phyloP scores from a whole-genome alignment of 2,329 filamentous ascomycete genomes.

The Colletotrichum lini region DNA sequence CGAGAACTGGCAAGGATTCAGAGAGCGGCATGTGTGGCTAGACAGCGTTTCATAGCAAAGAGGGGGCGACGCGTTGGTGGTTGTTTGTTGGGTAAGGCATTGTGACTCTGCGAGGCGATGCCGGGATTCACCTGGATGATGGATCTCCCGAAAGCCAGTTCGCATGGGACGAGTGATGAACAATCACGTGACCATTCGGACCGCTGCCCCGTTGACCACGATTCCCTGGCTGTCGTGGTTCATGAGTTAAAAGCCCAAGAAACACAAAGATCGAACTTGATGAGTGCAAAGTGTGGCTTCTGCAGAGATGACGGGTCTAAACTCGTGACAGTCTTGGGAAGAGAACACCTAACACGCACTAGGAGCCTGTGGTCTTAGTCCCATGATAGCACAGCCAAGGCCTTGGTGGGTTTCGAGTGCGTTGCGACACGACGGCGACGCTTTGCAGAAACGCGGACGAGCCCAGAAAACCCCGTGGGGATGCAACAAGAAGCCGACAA shows the following conservation, averaged over 20 bases:
- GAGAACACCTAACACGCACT: no score
- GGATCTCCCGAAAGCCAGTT: conserved; percentile 6
- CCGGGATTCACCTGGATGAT: conserved; percentile 7
- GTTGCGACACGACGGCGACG: conserved; percentile 22
- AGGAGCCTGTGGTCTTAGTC: neutral
- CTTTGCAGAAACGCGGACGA: conserved; percentile 12
- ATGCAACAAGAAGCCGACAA: neutral
- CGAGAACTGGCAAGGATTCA: conserved; percentile 22
- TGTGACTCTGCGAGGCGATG: conserved; percentile 16
- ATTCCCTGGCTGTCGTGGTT: neutral
- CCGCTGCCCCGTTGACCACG: neutral
- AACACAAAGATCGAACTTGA: no score
- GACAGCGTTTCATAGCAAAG: conserved; percentile 35
- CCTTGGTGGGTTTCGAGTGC: conserved; percentile 23
- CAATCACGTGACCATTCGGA: conserved; percentile 7
- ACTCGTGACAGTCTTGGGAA: no score
- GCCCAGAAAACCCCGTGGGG: neutral
- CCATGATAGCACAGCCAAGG: conserved; percentile 6
- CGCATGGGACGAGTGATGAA: neutral
- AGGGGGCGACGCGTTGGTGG: conserved; percentile 20
- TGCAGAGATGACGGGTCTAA: neutral
- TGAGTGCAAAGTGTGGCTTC: neutral
- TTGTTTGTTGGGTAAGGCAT: conserved; percentile 26
- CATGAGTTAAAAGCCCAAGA: neutral
- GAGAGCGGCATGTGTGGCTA: conserved; percentile 24